A percentile compares a stretch with the other conserved stretches of the same genome.
Evolutionary conservation across 1,284 basidiomycete species (phyloP).

Genomic region (Apiotrichum laibachii): DNA sequence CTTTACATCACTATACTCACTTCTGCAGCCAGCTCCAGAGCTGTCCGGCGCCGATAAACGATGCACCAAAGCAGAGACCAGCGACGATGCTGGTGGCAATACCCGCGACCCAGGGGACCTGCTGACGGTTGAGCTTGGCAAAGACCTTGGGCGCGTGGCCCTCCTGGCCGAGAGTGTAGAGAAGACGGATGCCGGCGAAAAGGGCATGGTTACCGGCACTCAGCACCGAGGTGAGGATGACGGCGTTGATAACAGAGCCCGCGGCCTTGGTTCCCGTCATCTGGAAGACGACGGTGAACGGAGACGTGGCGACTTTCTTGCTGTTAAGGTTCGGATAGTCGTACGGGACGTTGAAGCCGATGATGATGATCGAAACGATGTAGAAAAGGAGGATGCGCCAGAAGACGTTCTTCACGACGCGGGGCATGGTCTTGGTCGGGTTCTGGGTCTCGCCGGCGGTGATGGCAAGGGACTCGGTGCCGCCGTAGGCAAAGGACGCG

Average conservation of each 20-base stretch:
- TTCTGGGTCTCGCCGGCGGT: slow-evolving; percentile 55
- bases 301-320: slow-evolving; percentile 66
- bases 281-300: slow-evolving; percentile 70
- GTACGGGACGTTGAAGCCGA: slow-evolving; percentile 74
- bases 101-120: slow-evolving; percentile 67
- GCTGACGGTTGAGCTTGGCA: slow-evolving; percentile 62
- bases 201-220: slow-evolving; percentile 59
- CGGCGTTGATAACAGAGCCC: slow-evolving; percentile 66
- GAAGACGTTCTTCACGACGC: slow-evolving; percentile 71
- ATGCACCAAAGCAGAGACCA: slow-evolving; percentile 58
- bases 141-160: slow-evolving; percentile 59
- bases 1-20: slow-evolving; percentile 6
- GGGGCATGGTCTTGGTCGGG: slow-evolving; percentile 71
- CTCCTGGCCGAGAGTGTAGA: slow-evolving; percentile 56
- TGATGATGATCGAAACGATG: slow-evolving; percentile 60
- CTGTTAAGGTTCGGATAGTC: slow-evolving; percentile 61
- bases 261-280: slow-evolving; percentile 70
- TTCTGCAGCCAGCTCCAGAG: slow-evolving; percentile 21
- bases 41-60: slow-evolving; percentile 54
- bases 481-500: slow-evolving; percentile 27
- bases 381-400: slow-evolving; percentile 72
- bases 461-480: slow-evolving; percentile 50
- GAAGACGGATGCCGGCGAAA: slow-evolving; percentile 57
- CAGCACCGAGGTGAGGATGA: slow-evolving; percentile 56
- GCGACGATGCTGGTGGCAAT: slow-evolving; percentile 41